Conservation (phyloP, 768 basidiomycete species). For the Cyclocybe cylindracea region DNA sequence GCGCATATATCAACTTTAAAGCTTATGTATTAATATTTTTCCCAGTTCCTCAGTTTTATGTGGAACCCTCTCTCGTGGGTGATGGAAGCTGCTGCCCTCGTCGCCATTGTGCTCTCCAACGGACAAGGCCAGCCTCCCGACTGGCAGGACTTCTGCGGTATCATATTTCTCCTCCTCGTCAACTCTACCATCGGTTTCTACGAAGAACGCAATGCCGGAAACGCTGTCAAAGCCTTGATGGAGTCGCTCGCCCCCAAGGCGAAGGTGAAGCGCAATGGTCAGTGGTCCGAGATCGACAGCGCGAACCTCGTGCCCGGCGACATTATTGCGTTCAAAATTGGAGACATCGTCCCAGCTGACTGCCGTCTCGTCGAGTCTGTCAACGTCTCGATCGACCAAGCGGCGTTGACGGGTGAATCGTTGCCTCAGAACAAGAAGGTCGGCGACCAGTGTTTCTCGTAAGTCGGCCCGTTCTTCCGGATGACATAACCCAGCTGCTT, state of each 20-base stretch:
- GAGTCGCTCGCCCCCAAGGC: conserved; percentile 99
- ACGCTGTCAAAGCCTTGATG: conserved; percentile 99
- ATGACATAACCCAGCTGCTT: not conserved
- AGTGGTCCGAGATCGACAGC: conserved; percentile 91
- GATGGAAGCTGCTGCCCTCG: conserved; percentile 95
- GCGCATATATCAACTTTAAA: not conserved
- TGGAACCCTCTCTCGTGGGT: conserved; percentile 99
- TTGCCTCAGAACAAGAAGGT: conserved; percentile 90
- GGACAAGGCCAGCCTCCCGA: conserved; percentile 87
- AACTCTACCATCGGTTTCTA: conserved; percentile 99
- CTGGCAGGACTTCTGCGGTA: conserved; percentile 98
- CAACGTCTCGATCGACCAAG: conserved; percentile 98
- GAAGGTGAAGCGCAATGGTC: conserved; percentile 83
- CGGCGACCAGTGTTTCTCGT: conserved; percentile 98
- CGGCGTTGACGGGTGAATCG: conserved; percentile 96
- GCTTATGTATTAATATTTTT: not conserved
- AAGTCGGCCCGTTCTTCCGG: conserved; percentile 34
- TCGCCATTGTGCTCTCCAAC: conserved; percentile 95
- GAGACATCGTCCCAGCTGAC: conserved; percentile 97
- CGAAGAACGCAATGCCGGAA: conserved; percentile 96
- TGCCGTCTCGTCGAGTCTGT: conserved; percentile 95
- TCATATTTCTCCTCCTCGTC: conserved; percentile 86
- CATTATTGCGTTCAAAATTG: conserved; percentile 97
- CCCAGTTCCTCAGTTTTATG: conserved; percentile 93
- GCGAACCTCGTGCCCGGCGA: conserved; percentile 92